phyloP scores from a whole-genome alignment of 108 stramenopile species.

The Epithemia pelagica region DNA sequence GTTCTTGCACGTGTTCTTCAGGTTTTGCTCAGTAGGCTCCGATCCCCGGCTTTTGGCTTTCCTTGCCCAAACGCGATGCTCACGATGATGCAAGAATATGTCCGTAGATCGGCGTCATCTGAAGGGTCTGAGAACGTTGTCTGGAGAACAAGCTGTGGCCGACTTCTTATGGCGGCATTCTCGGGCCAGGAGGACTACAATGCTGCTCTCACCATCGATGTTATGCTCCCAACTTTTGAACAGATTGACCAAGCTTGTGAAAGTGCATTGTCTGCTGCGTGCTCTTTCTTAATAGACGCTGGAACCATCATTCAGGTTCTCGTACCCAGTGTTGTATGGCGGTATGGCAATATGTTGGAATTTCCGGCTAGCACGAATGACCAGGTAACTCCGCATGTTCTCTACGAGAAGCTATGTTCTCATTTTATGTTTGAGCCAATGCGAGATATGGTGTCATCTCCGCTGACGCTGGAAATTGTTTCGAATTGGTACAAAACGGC shows the following conservation, averaged over 20 bases:
- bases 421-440: slow-evolving; percentile 44
- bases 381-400: not conserved
- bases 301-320: slow-evolving; percentile 59
- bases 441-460: slow-evolving; percentile 37
- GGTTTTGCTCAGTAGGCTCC: slow-evolving; percentile 48
- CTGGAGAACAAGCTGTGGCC: slow-evolving; percentile 10
- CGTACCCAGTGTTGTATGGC: slow-evolving; percentile 31
- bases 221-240: not conserved
- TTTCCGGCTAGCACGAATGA: not conserved
- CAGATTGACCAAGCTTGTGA: slow-evolving; percentile 38
- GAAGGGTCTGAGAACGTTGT: not conserved
- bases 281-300: slow-evolving; percentile 48
- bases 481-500: slow-evolving; percentile 41
- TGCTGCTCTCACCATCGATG: not conserved
- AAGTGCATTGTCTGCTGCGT: slow-evolving; percentile 42
- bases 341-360: slow-evolving; percentile 15
- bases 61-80: not conserved
- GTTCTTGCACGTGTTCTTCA: slow-evolving; percentile 64
- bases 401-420: slow-evolving; percentile 23
- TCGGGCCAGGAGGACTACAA: not conserved
- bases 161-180: not conserved
- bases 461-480: slow-evolving; percentile 35
- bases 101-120: not conserved
- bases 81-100: not conserved
- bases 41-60: not conserved